phyloP scores from a whole-genome alignment of 2,329 filamentous ascomycete species.

The Teratosphaeria destructans region DNA sequence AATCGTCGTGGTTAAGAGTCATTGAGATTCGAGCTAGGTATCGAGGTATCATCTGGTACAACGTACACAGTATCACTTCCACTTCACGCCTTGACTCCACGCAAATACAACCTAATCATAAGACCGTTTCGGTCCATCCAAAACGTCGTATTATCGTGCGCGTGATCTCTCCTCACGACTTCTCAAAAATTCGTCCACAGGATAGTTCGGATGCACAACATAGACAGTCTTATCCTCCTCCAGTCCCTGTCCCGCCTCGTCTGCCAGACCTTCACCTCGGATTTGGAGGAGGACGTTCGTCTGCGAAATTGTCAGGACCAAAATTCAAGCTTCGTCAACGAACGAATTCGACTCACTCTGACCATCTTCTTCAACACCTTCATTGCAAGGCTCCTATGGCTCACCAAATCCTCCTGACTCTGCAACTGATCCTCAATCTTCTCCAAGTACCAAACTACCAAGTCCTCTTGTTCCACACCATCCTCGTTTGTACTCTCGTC shows the following conservation, averaged over 20 bases:
- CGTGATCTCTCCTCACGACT: neutral
- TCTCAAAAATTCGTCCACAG: conserved; percentile 49
- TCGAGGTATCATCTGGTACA: neutral
- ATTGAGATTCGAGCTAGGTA: neutral
- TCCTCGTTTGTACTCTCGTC: conserved; percentile 68
- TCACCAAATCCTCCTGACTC: conserved; percentile 69
- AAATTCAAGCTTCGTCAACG: neutral
- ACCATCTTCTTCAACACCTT: conserved; percentile 95
- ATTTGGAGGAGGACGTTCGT: conserved; percentile 52
- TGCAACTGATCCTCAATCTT: conserved; percentile 75
- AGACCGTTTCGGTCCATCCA: neutral
- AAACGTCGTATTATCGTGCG: neutral
- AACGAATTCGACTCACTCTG: conserved; percentile 53
- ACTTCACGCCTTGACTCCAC: neutral
- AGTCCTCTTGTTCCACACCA: conserved; percentile 71
- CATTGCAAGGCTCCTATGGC: conserved; percentile 59
- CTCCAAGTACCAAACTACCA: conserved; percentile 86
- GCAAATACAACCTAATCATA: neutral
- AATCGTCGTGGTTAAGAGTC: too few species aligned
- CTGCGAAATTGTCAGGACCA: conserved; percentile 21
- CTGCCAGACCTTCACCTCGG: conserved; percentile 79
- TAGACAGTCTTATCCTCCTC: conserved; percentile 52
- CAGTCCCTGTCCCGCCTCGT: conserved; percentile 54
- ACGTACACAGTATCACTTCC: neutral
- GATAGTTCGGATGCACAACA: conserved; percentile 88